Evolutionary conservation across 805 yeast species (phyloP).

Genomic region (Yarrowia alimentaria): DNA sequence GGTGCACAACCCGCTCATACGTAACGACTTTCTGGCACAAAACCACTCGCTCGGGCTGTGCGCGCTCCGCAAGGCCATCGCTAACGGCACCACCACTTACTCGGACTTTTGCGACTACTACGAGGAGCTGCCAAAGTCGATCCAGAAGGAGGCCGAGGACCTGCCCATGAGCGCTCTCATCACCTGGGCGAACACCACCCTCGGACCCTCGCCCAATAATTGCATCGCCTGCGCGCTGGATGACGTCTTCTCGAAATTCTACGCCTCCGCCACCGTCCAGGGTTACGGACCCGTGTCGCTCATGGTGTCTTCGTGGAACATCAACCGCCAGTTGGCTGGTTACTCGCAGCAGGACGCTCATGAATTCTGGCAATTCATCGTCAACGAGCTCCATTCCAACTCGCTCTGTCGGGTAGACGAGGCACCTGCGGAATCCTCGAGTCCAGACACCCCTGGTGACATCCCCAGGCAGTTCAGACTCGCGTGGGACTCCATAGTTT

Average conservation of each 20-base stretch:
- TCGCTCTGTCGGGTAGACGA: not conserved
- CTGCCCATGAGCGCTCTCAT: slow-evolving; percentile 4
- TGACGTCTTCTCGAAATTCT: slow-evolving; percentile 71
- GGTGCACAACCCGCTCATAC: slow-evolving; percentile 84
- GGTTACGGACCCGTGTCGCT: slow-evolving; percentile 82
- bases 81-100: slow-evolving; percentile 30
- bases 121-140: slow-evolving; percentile 5
- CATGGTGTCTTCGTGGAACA: slow-evolving; percentile 80
- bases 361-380: slow-evolving; percentile 90
- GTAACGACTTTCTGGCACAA: slow-evolving; percentile 74
- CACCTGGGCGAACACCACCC: slow-evolving; percentile 27
- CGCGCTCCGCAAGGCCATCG: slow-evolving; percentile 30
- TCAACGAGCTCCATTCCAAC: slow-evolving; percentile 70
- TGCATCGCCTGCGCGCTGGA: slow-evolving; percentile 89
- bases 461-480: slow-evolving; percentile 19
- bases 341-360: slow-evolving; percentile 98
- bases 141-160: slow-evolving; percentile 13
- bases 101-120: slow-evolving; percentile 25
- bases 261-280: slow-evolving; percentile 56
- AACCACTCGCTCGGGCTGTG: slow-evolving; percentile 59
- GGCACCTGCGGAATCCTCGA: slow-evolving; percentile 9
- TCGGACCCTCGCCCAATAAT: slow-evolving; percentile 29
- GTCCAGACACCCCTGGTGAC: too few relatives aligned
- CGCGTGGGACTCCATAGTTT: slow-evolving; percentile 24
- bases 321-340: slow-evolving; percentile 80